Conservation (phyloP, 176 grass and related monocot species). For the Oryza punctata region DNA sequence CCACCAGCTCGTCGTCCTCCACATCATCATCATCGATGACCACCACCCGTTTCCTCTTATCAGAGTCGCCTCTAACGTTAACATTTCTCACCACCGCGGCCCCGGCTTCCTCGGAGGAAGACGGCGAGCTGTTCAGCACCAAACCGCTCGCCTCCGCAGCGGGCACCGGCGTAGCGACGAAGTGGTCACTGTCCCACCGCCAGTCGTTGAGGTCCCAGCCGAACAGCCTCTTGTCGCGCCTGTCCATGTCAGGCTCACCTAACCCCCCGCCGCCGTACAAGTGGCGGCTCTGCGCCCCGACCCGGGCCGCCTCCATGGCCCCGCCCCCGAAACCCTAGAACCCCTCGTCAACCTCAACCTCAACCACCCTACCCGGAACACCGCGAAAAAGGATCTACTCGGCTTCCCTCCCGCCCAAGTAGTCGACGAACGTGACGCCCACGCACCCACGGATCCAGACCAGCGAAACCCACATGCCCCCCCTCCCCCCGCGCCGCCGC, state of each 20-base stretch:
- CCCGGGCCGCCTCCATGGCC: constrained; percentile 58
- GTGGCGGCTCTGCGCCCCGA: constrained; percentile 61
- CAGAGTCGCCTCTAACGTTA: constrained; percentile 38
- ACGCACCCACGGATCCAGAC: constrained; percentile 89
- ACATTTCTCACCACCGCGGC: constrained; percentile 19
- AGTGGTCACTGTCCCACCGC: constrained; percentile 82
- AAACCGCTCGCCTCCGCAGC: background rate
- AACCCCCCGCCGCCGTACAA: constrained; percentile 56
- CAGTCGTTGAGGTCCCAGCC: constrained; percentile 96
- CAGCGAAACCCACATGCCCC: constrained; percentile 90
- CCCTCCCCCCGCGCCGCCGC: background rate
- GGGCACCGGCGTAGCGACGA: constrained; percentile 59
- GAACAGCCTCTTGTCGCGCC: constrained; percentile 57
- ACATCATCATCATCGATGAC: constrained; percentile 41
- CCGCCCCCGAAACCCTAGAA: constrained; percentile 12
- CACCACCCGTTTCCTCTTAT: constrained; percentile 75
- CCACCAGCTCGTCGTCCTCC: constrained; percentile 27
- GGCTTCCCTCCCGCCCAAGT: constrained; percentile 58
- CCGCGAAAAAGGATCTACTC: constrained; percentile 46
- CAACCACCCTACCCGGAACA: background rate
- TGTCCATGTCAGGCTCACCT: constrained; percentile 59
- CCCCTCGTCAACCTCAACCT: background rate
- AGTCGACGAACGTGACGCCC: constrained; percentile 79
- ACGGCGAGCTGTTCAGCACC: constrained; percentile 54
- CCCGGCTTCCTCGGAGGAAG: constrained; percentile 56